Evolutionary conservation across 345 rosid species (phyloP), one percentile per base, ranked within the genome.

Genomic region (Trapa incisa): DNA sequence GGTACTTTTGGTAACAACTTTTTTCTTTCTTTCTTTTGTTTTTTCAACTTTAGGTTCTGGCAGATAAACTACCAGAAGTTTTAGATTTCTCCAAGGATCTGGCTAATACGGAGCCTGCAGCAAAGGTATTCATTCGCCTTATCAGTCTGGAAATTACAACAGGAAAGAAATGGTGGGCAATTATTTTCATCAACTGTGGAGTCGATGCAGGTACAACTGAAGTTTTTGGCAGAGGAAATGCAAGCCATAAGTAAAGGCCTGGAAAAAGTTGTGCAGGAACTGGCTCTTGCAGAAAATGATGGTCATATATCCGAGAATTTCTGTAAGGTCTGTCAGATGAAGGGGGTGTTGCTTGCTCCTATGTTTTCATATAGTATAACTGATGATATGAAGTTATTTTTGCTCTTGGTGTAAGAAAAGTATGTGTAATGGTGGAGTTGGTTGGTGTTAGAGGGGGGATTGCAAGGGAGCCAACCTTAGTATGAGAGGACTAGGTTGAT

Each of bases 161-260:
- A 32, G 47, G 33, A 16, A 42, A 65, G 43, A 65, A n/a, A 2
- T 42, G 36, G 16, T 11, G 15, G 16, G 10, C 12, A 35, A 12
- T 33, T 58, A 32, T 33, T 32, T 58, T 32, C 14, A 41, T 33
- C 43, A 47, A 65, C 6, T 42, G 15, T 38, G 14, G 36, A 52
- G 75, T 79, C 54, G 54, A 50, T 74, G 68, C 78, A 93, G 98
- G 72, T 93, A 77, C 98, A 93, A 85, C 71, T 93, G 80, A 93
- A 93, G 83, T 80, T 74, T 79, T 76, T 93, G 84, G 98, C 96
- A 0, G 97, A 93, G 80, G 98, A 93, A 83, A 93, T 93, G 97
- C 96, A 93, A 86, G 97, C 95, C 15, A 75, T 93, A 74, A 90
- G 86, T 84, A 93, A 90, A 83, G 98, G 98, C 70, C 80, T 93